Evolutionary conservation across 116 monocot species (phyloP).

Genomic region (Zostera marina): DNA sequence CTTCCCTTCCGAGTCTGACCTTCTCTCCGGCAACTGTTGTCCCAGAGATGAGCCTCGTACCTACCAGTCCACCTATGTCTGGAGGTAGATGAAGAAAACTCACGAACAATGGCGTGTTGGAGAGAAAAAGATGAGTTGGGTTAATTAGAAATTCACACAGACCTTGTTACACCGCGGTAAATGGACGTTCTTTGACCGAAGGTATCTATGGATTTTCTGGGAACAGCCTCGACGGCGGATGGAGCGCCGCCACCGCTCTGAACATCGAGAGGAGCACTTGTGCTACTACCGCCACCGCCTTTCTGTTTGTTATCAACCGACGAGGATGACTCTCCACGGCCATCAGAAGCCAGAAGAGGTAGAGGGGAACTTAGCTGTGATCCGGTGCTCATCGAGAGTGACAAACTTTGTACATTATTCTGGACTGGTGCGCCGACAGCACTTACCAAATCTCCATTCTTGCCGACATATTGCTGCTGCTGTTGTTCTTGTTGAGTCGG

Average conservation of each 20-base stretch:
- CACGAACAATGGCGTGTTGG: too few relatives aligned
- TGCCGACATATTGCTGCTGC: too few relatives aligned
- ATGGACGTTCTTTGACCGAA: constrained; percentile 97
- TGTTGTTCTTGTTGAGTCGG: constrained; percentile 17
- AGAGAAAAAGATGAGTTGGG: too few relatives aligned
- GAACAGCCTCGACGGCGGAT: constrained; percentile 21
- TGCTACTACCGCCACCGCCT: constrained; percentile 3
- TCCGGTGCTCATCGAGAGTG: constrained; percentile 78
- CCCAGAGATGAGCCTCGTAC: constrained; percentile 95
- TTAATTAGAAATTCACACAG: background rate
- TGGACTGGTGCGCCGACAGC: too few relatives aligned
- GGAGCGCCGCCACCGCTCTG: constrained; percentile 22
- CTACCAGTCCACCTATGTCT: constrained; percentile 97
- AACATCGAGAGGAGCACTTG: constrained; percentile 13
- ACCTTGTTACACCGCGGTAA: constrained; percentile 95
- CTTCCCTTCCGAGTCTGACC: constrained; percentile 86
- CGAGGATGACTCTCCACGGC: constrained; percentile 24
- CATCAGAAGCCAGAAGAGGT: constrained; percentile 17
- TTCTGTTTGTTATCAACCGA: constrained; percentile 39
- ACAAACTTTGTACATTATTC: constrained; percentile 19
- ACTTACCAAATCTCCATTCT: background rate
- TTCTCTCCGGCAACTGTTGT: constrained; percentile 94
- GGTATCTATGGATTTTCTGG: constrained; percentile 74
- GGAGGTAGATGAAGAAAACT: too few relatives aligned
- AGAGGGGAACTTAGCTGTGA: constrained; percentile 41